Evolutionary conservation across 495 filamentous ascomycete species (phyloP).

Genomic region (Cetradonia linearis): DNA sequence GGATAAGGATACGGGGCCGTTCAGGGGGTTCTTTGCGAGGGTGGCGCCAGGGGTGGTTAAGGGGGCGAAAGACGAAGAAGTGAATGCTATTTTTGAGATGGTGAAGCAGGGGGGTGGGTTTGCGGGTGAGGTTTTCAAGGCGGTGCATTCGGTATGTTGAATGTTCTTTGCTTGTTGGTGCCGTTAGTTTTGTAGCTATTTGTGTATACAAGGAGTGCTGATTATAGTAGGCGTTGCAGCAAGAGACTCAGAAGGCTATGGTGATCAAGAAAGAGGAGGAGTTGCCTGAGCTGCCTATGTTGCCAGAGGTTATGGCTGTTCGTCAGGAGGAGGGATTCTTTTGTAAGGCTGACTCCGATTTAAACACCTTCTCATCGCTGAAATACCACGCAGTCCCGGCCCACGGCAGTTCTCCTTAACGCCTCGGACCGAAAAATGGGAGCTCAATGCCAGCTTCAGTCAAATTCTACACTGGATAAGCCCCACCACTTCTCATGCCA

Average conservation of each 20-base stretch:
- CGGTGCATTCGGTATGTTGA: conserved; percentile 9
- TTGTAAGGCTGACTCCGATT: background rate
- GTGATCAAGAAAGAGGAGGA: background rate
- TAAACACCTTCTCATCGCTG: background rate
- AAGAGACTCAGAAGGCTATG: background rate
- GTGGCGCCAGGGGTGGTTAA: conserved; percentile 13
- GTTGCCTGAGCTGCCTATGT: background rate
- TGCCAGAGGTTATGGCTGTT: background rate
- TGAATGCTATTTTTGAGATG: background rate
- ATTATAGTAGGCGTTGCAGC: background rate
- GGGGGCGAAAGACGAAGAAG: background rate
- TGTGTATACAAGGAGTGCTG: background rate
- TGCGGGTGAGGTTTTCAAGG: conserved; percentile 12
- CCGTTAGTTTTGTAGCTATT: background rate
- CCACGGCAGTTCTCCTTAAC: background rate
- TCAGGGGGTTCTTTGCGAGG: conserved; percentile 13
- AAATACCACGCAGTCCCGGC: background rate
- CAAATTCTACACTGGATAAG: background rate
- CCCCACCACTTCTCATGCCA: background rate
- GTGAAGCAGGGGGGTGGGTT: conserved; percentile 11
- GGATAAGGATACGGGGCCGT: conserved; percentile 13
- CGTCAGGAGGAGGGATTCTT: background rate
- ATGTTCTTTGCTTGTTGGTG: background rate
- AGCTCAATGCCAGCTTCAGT: background rate
- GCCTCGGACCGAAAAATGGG: background rate